phyloP scores from a whole-genome alignment of 768 basidiomycete species.

The Phaeotremella fagi region DNA sequence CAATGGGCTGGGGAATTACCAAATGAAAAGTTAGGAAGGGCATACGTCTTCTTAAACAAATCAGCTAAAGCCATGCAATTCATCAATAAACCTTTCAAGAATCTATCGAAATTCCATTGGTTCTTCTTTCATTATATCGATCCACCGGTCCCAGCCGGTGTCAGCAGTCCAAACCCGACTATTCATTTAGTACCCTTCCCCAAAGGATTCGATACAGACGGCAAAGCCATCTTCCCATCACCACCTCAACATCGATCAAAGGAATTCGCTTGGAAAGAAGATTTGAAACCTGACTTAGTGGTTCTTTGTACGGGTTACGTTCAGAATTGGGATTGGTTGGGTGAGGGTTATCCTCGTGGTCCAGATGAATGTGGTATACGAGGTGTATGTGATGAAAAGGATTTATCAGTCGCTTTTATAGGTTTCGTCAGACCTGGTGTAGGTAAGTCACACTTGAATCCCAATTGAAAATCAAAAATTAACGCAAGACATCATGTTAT shows the following conservation, averaged over 20 bases:
- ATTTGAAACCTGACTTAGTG: slow-evolving; percentile 33
- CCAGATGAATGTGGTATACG: slow-evolving; percentile 40
- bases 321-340: slow-evolving; percentile 44
- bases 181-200: slow-evolving; percentile 62
- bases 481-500: not conserved
- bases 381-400: slow-evolving; percentile 43
- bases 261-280: slow-evolving; percentile 37
- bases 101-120: slow-evolving; percentile 52
- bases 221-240: slow-evolving; percentile 54
- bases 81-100: slow-evolving; percentile 58
- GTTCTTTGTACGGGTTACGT: slow-evolving; percentile 48
- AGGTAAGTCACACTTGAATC: slow-evolving; percentile 48
- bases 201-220: slow-evolving; percentile 50
- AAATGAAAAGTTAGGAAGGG: slow-evolving; percentile 56
- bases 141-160: slow-evolving; percentile 53
- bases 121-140: slow-evolving; percentile 59
- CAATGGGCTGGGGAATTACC: slow-evolving; percentile 63
- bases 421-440: slow-evolving; percentile 60
- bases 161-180: slow-evolving; percentile 40
- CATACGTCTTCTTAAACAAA: slow-evolving; percentile 64
- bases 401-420: slow-evolving; percentile 56
- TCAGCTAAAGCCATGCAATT: slow-evolving; percentile 56
- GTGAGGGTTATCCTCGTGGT: slow-evolving; percentile 38
- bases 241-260: slow-evolving; percentile 49
- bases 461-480: not conserved